Percentiles rank a stretch among this genome's conserved stretches.
phyloP scores from a whole-genome alignment of 2,329 filamentous ascomycete genomes.

The Onygenales sp. region DNA sequence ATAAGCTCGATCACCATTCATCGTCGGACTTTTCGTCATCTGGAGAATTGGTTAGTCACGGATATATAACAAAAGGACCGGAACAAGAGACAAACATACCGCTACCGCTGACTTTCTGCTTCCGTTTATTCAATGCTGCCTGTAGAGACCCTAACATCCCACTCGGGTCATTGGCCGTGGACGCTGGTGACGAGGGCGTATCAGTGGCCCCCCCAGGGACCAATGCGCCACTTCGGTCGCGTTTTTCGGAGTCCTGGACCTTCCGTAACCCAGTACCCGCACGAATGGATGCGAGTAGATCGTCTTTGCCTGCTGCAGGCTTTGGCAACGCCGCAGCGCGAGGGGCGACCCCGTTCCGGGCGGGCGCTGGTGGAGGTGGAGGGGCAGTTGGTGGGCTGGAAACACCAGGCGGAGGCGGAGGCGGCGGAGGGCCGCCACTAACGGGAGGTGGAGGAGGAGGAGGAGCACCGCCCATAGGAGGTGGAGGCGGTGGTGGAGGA shows the following conservation, averaged over 20 bases:
- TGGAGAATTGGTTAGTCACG: constrained; percentile 20
- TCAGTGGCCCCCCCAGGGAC: constrained; percentile 44
- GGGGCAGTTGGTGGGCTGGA: constrained; percentile 25
- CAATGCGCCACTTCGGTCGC: constrained; percentile 35
- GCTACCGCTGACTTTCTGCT: constrained; percentile 88
- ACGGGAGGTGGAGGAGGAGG: constrained; percentile 29
- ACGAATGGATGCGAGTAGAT: constrained; percentile 39
- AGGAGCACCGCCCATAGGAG: constrained; percentile 24
- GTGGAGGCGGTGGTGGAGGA: constrained; percentile 35
- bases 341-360: constrained; percentile 29
- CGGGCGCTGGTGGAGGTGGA: constrained; percentile 35
- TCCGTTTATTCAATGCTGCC: constrained; percentile 68
- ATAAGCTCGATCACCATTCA: constrained; percentile 29
- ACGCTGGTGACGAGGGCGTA: constrained; percentile 48
- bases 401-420: constrained; percentile 26
- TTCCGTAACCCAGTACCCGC: constrained; percentile 42
- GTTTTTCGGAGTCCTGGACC: constrained; percentile 37
- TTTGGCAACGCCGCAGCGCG: constrained; percentile 30
- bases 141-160: constrained; percentile 77
- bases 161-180: constrained; percentile 35
- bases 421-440: constrained; percentile 31
- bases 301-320: constrained; percentile 29
- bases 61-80: neutral
- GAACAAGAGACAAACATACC: constrained; percentile 53
- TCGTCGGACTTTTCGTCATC: constrained; percentile 40